Evolutionary conservation across 78 protist species (phyloP), one percentile per base, ranked within the genome.

Genomic region (Dictyostelium capitatum): DNA sequence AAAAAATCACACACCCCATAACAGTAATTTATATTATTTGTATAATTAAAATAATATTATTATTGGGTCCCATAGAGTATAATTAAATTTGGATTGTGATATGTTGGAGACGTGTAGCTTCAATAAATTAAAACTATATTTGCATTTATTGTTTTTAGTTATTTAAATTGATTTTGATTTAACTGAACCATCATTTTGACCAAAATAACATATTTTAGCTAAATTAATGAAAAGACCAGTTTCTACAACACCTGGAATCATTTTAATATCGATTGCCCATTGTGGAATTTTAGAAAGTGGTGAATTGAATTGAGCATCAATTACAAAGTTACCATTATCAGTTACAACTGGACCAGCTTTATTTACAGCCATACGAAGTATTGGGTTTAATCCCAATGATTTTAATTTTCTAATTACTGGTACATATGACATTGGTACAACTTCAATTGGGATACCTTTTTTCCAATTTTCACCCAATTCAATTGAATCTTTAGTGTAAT

Each of bases 311-410:
- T 79, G 82, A 14, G 89, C 96, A 57, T 97, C 98, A 5, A 97
- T 25, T 30, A 97, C n/a, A 41, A 97, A 96, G 75, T 91, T 90
- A 20, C 97, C 98, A 75, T 97, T 97, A 90, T 97, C 98, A 6
- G 95, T 89, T 9, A 96, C 97, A 14, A 95, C 96, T 37, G 98
- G 98, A 15, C 98, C 98, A 7, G 97, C 97, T 87, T 97, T 97
- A 62, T 90, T 87, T 30, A 79, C 90, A 4, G 93, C 93, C 98
- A 97, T 95, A 37, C 97, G 37, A 10, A 92, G 28, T 12, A 70
- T 67, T 54, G 91, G 83, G 3, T 46, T 23, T 12, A 84, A 67
- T 19, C 28, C 11, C 0, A 84, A 28, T 15, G 57, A 15, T 73
- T 48, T 65, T 23, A 84, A 30, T 59, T 84, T 72, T 10, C 47